A percentile compares a stretch with the other conserved stretches of the same genome.
Evolutionary conservation across 176 grass and related monocot species (phyloP).

Genomic region (Melocanna baccifera): DNA sequence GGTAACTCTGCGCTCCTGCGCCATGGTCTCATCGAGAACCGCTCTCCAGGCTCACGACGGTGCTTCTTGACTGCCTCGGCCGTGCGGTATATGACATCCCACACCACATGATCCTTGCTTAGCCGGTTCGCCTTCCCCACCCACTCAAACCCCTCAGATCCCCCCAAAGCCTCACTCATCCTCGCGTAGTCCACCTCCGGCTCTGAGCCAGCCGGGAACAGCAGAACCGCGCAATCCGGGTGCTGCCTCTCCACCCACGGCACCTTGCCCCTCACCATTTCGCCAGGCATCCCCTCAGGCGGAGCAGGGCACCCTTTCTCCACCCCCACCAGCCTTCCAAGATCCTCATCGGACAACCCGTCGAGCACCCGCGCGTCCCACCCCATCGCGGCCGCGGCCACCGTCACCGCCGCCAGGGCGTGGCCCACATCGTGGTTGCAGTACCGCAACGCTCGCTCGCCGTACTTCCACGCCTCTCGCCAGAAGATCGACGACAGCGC

Average conservation of each 20-base stretch:
- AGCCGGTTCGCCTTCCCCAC: constrained; percentile 61
- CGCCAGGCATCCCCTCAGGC: constrained; percentile 20
- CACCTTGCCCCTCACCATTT: constrained; percentile 31
- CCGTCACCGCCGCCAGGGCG: constrained; percentile 56
- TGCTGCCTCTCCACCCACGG: constrained; percentile 77
- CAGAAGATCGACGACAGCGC: constrained; percentile 79
- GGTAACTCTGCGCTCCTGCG: constrained; percentile 37
- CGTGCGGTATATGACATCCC: constrained; percentile 80
- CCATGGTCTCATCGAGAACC: constrained; percentile 54
- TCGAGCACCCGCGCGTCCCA: constrained; percentile 79
- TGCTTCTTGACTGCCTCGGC: constrained; percentile 78
- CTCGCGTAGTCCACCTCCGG: constrained; percentile 50
- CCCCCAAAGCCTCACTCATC: constrained; percentile 35
- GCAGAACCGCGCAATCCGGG: constrained; percentile 63
- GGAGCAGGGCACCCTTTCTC: constrained; percentile 32
- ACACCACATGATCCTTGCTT: constrained; percentile 85
- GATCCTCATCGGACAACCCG: constrained; percentile 62
- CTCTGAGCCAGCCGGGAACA: constrained; percentile 57
- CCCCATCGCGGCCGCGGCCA: constrained; percentile 59
- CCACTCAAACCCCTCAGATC: constrained; percentile 50
- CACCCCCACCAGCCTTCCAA: constrained; percentile 54
- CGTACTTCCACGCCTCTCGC: constrained; percentile 95
- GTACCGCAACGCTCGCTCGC: constrained; percentile 82
- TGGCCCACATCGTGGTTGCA: constrained; percentile 95
- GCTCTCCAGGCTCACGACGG: constrained; percentile 13